phyloP scores from a whole-genome alignment of 208 protist species.

The Angomonas ambiguus region DNA sequence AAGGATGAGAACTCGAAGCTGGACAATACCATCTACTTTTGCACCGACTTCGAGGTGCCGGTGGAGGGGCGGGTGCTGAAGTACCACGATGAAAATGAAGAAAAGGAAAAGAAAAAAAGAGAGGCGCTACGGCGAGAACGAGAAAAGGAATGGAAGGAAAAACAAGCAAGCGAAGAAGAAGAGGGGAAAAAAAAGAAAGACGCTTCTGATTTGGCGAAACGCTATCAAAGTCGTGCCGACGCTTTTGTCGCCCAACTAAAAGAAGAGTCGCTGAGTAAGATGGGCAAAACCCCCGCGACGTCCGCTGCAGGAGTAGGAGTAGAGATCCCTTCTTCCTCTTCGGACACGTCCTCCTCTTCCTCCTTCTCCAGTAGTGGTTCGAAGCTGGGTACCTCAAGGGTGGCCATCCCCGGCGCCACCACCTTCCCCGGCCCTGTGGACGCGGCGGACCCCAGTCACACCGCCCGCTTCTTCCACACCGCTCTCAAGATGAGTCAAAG shows the following conservation, averaged over 20 bases:
- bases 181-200: background rate
- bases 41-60: constrained; percentile 56
- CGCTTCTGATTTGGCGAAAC: background rate
- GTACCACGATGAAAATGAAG: constrained; percentile 8
- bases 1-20: constrained; percentile 70
- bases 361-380: no score
- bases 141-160: no score
- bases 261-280: background rate
- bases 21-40: constrained; percentile 77
- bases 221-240: background rate
- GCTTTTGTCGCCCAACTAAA: background rate
- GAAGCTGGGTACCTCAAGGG: no score
- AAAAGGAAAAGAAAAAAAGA: constrained; percentile 15
- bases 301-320: no score
- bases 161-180: no score
- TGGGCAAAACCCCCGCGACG: no score
- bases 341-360: no score
- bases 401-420: constrained; percentile 2
- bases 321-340: no score
- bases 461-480: constrained; percentile 28
- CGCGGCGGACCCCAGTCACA: constrained; percentile 16
- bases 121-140: no score
- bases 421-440: constrained; percentile 36
- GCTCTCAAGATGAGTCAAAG: constrained; percentile 16
- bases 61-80: constrained; percentile 49